These are phyloP conservation scores for Periconia digitata DNA, from an alignment of 2,329 filamentous ascomycete species.

Conservation along the genomic window DNA sequence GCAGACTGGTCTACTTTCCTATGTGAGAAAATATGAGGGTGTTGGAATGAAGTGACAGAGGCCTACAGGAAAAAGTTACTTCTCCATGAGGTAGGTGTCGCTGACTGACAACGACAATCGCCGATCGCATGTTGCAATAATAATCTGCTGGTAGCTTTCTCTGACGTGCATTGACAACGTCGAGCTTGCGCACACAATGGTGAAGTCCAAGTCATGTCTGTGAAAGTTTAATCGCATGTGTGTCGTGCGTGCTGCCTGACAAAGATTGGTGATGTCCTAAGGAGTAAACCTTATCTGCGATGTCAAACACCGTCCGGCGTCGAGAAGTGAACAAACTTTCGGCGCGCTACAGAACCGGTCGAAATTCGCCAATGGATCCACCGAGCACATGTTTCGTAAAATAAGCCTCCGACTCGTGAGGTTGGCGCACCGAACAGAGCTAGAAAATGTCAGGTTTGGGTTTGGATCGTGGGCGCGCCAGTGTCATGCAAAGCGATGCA, in stretches of 20 bases:
- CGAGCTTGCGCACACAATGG: background rate
- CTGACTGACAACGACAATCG: background rate
- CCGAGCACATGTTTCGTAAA: background rate
- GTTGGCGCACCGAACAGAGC: background rate
- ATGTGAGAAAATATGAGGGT: background rate
- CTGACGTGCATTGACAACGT: background rate
- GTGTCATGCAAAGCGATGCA: too few relatives aligned
- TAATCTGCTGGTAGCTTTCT: background rate
- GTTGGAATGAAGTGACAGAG: background rate
- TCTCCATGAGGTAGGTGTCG: background rate
- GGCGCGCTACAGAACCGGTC: background rate
- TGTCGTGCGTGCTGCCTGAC: too few relatives aligned
- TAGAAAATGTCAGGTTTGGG: background rate
- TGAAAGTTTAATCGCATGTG: background rate
- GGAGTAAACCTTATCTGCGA: background rate
- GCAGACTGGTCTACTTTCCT: too few relatives aligned
- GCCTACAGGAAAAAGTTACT: background rate
- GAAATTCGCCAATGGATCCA: background rate
- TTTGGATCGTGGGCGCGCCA: constrained; percentile 14
- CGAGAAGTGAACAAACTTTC: background rate
- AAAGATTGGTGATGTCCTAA: background rate
- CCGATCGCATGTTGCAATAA: background rate
- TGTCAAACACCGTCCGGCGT: background rate
- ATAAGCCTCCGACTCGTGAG: background rate
- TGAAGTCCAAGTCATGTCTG: background rate